phyloP scores from a whole-genome alignment of 306 rosid species.

The Pterocarpus santalinus region DNA sequence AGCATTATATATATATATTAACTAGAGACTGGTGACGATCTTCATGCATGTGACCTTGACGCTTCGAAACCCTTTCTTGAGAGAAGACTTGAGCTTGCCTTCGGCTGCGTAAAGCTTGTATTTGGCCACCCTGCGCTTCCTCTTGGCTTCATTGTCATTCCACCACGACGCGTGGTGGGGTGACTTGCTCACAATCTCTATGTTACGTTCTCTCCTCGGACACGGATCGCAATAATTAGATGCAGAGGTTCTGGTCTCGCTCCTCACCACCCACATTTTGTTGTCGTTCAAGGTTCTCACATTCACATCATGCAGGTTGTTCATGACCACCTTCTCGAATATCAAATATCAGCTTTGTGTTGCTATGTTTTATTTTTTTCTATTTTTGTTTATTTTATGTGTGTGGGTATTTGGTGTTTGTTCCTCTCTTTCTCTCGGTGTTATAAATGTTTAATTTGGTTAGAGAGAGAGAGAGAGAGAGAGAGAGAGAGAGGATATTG shows the following conservation, averaged over 20 bases:
- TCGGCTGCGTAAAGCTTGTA: conserved; percentile 61
- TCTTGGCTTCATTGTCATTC: conserved; percentile 57
- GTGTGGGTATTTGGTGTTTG: not conserved
- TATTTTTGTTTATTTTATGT: not conserved
- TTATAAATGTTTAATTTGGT: not conserved
- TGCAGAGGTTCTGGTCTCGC: not conserved
- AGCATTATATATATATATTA: not conserved
- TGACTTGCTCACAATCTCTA: not conserved
- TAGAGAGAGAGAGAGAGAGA: conserved; percentile 35
- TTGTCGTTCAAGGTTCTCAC: conserved; percentile 5
- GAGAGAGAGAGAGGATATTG: conserved; percentile 39
- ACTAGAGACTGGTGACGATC: conserved; percentile 16
- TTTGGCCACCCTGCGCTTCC: conserved; percentile 58
- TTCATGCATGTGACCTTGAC: conserved; percentile 54
- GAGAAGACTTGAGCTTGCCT: conserved; percentile 57
- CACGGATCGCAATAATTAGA: not conserved
- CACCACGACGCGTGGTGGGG: conserved; percentile 45
- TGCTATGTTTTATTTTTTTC: not conserved
- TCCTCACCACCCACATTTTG: not conserved
- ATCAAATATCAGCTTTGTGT: not conserved
- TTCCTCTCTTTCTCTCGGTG: conserved; percentile 28
- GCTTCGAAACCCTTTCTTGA: conserved; percentile 54
- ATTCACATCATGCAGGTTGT: not conserved
- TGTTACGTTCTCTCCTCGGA: conserved; percentile 1
- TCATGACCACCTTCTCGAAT: conserved; percentile 6